A percentile compares a stretch with the other conserved stretches of the same genome.
These are phyloP conservation scores for Cercospora berteroae DNA, from an alignment of 2,329 filamentous ascomycete species.

Conservation along the genomic window DNA sequence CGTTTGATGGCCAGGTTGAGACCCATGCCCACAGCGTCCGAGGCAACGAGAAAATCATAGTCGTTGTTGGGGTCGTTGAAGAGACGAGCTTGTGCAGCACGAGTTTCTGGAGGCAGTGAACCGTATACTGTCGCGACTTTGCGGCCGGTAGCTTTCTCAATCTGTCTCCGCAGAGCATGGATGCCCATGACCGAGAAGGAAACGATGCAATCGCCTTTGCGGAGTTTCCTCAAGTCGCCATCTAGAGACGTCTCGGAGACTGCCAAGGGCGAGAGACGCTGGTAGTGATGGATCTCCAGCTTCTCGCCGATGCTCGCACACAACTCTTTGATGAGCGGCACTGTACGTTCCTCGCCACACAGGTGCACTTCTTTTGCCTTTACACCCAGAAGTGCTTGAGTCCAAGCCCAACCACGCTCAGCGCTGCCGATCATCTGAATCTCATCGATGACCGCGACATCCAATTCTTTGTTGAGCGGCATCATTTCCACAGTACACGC, in stretches of 20 bases:
- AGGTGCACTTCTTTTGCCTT: slow-evolving; percentile 87
- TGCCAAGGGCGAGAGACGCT: slow-evolving; percentile 76
- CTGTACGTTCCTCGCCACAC: slow-evolving; percentile 82
- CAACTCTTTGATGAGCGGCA: slow-evolving; percentile 73
- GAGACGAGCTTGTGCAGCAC: slow-evolving; percentile 82
- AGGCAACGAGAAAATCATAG: slow-evolving; percentile 91
- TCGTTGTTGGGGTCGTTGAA: slow-evolving; percentile 97
- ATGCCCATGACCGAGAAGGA: slow-evolving; percentile 80
- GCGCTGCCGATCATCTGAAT: slow-evolving; percentile 91
- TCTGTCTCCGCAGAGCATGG: slow-evolving; percentile 72
- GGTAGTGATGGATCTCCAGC: slow-evolving; percentile 75
- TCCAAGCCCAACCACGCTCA: slow-evolving; percentile 91
- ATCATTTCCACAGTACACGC: slow-evolving; percentile 97
- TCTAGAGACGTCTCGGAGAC: slow-evolving; percentile 63
- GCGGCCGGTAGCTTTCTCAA: slow-evolving; percentile 72
- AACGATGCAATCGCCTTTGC: slow-evolving; percentile 89
- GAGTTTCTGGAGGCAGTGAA: slow-evolving; percentile 83
- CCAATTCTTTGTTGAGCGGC: slow-evolving; percentile 59
- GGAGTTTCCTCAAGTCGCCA: slow-evolving; percentile 63
- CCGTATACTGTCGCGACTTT: slow-evolving; percentile 94
- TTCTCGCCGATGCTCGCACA: slow-evolving; percentile 79
- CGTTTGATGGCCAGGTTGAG: slow-evolving; percentile 87
- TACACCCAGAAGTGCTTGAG: slow-evolving; percentile 80
- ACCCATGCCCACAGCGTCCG: slow-evolving; percentile 96
- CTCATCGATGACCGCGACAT: slow-evolving; percentile 95